phyloP scores from a whole-genome alignment of 768 basidiomycete genomes.

The Tubosaeta sp. region DNA sequence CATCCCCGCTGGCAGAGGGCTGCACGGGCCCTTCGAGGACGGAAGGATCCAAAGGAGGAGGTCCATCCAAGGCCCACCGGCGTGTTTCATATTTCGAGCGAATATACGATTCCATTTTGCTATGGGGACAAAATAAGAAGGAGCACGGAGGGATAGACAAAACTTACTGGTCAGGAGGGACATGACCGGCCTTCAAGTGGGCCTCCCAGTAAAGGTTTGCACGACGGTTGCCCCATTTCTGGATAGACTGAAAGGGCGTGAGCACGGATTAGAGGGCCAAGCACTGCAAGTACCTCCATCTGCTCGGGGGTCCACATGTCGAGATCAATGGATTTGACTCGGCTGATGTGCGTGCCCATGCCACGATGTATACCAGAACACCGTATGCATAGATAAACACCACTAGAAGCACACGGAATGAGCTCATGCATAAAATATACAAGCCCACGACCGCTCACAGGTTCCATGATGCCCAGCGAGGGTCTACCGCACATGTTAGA shows the following conservation, averaged over 20 bases:
- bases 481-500: conserved; percentile 51
- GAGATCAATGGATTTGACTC: conserved; percentile 95
- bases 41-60: conserved; percentile 77
- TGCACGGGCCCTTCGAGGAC: conserved; percentile 49
- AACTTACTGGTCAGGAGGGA: conserved; percentile 92
- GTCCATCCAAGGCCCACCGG: conserved; percentile 92
- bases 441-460: conserved; percentile 47
- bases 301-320: conserved; percentile 98
- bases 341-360: conserved; percentile 98
- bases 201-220: conserved; percentile 98
- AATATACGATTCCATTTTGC: conserved; percentile 98
- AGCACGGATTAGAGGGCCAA: background rate
- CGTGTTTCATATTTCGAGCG: conserved; percentile 94
- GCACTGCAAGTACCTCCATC: conserved; percentile 65
- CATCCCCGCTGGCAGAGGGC: conserved; percentile 11
- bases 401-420: conserved; percentile 41
- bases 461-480: conserved; percentile 98
- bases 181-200: conserved; percentile 85
- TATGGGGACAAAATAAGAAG: conserved; percentile 26
- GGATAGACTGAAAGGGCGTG: conserved; percentile 52
- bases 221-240: conserved; percentile 91
- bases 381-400: conserved; percentile 92
- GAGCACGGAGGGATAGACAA: background rate
- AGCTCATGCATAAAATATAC: background rate
- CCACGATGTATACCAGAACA: conserved; percentile 97